Evolutionary conservation across 306 rosid genomes (phyloP).

Genomic region (Dryas drummondii): DNA sequence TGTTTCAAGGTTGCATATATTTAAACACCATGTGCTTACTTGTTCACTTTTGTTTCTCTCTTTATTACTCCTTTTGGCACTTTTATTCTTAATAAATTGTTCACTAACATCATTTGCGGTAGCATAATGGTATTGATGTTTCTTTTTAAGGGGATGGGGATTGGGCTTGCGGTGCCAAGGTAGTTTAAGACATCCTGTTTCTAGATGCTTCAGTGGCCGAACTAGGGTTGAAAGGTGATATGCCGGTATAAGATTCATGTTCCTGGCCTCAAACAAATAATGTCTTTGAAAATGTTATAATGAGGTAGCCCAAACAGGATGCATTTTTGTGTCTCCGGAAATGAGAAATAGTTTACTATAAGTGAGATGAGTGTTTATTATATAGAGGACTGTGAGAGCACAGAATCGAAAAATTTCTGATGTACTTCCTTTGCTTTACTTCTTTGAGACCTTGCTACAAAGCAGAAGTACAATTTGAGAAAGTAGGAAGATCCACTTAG

Average conservation of each 20-base stretch:
- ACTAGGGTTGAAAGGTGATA: neutral
- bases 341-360: neutral
- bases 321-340: neutral
- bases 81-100: neutral
- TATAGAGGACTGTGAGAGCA: neutral
- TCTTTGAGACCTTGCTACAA: neutral
- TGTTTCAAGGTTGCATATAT: neutral
- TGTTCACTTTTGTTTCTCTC: neutral
- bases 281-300: neutral
- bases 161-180: neutral
- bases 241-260: neutral
- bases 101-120: neutral
- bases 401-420: neutral
- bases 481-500: neutral
- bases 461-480: neutral
- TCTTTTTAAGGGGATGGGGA: neutral
- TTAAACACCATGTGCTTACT: neutral
- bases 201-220: neutral
- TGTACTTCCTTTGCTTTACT: neutral
- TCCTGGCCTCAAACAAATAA: neutral
- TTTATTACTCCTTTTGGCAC: neutral
- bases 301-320: neutral
- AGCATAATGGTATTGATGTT: neutral
- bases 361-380: neutral
- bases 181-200: neutral